Base-by-base conservation (phyloP, 148 eudicot species). In the Heliosperma pusillum region DNA sequence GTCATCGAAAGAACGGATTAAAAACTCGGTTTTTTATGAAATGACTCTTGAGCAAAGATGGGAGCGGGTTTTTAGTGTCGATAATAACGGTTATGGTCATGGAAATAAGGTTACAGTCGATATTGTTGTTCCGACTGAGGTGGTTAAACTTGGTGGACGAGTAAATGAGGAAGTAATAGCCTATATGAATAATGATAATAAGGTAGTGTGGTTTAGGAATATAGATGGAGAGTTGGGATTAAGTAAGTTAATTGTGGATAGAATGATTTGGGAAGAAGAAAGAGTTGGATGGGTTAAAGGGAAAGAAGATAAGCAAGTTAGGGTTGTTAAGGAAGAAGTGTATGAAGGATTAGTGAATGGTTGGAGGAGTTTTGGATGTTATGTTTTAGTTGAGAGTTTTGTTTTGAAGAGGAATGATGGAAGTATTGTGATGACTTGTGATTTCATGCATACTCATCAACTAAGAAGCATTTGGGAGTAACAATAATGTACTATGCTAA, bases 191-290 rank as follows among this genome's bases (percentile, higher is more conserved):
- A 74, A 66, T 13, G 82, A 4, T 0, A 79, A 74, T 36, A 83
- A 80, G 33, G 81, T 84, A 30, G 76, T 86, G 17, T 88, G 87
- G 90, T 91, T 84, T 44, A 77, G 13, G 63, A 47, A 72, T 44
- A 72, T 2, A 21, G 79, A 40, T 11, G 42, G 24, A 26, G 56
- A 73, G 8, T 68, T 90, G 13, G 98, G 93, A 66, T 42, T 91
- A 61, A 93, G 91, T 57, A 69, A 66, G 25, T 76, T 84, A 64
- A 59, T 91, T 76, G 62, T 87, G 7, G 85, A 86, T 44, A 84
- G 93, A 58, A 91, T 91, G 90, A 82, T 70, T 57, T 90, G 96
- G 96, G 96, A 93, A 78, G 80, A 89, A 78, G 86, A 77, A 63
- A 84, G 86, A 63, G 89, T 47, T 44, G 98, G 90, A 0, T 89